phyloP scores from a whole-genome alignment of 768 basidiomycete genomes.

The Tylopilus plumbeoviolaceoides region DNA sequence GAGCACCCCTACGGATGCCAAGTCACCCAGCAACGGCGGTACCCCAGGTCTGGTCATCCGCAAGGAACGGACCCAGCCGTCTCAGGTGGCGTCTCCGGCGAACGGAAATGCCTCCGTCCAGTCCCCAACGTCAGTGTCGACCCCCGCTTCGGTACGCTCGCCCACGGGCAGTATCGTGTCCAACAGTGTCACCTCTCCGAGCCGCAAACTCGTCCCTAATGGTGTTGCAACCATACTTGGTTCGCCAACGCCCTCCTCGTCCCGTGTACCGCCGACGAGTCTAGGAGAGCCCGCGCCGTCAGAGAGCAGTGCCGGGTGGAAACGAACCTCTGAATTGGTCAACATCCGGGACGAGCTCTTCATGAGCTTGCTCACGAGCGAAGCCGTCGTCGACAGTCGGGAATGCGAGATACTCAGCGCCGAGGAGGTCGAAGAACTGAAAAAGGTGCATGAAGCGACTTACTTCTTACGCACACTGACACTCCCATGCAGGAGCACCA shows the following conservation, averaged over 20 bases:
- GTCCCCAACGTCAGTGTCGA: slow-evolving; percentile 22
- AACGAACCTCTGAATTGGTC: slow-evolving; percentile 41
- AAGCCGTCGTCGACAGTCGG: slow-evolving; percentile 90
- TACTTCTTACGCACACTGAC: slow-evolving; percentile 13
- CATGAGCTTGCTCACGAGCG: slow-evolving; percentile 85
- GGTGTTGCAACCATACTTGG: slow-evolving; percentile 9
- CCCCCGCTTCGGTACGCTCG: slow-evolving; percentile 17
- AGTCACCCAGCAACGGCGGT: slow-evolving; percentile 12
- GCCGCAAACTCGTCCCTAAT: slow-evolving; percentile 15
- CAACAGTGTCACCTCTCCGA: slow-evolving; percentile 21
- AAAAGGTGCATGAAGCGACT: slow-evolving; percentile 47
- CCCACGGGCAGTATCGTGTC: slow-evolving; percentile 24
- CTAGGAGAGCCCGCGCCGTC: slow-evolving; percentile 35
- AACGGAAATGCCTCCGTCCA: slow-evolving; percentile 25
- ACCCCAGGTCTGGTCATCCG: slow-evolving; percentile 43
- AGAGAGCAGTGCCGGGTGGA: slow-evolving; percentile 35
- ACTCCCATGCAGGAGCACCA: slow-evolving; percentile 60
- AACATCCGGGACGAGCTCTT: slow-evolving; percentile 81
- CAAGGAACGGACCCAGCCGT: slow-evolving; percentile 44
- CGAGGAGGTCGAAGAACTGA: slow-evolving; percentile 68
- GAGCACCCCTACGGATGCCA: slow-evolving; percentile 25
- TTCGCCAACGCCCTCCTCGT: slow-evolving; percentile 42
- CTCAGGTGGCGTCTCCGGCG: slow-evolving; percentile 20
- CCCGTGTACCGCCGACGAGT: slow-evolving; percentile 28
- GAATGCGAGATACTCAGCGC: slow-evolving; percentile 72